A percentile compares a stretch with the other conserved stretches of the same genome.
These are phyloP conservation scores for Citrullus amarus DNA, from an alignment of 306 rosid genomes.

Conservation along the genomic window DNA sequence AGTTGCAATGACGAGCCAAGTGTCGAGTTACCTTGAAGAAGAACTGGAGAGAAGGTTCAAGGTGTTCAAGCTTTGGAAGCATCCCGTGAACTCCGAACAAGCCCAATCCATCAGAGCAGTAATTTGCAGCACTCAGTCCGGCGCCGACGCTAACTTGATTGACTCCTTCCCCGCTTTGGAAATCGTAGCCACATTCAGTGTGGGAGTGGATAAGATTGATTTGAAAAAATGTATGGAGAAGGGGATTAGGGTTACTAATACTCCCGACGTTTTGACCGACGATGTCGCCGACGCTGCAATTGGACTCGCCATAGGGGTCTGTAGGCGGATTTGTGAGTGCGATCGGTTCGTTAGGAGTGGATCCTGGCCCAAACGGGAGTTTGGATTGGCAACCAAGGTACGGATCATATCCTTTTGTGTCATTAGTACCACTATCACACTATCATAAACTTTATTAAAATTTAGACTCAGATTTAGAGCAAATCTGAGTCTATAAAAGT, in stretches of 20 bases:
- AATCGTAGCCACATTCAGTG: slow-evolving; percentile 47
- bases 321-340: slow-evolving; percentile 21
- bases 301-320: slow-evolving; percentile 33
- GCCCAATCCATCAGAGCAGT: slow-evolving; percentile 28
- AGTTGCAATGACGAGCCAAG: slow-evolving; percentile 32
- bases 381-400: slow-evolving; percentile 30
- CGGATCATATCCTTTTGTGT: no score
- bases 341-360: slow-evolving; percentile 30
- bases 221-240: slow-evolving; percentile 24
- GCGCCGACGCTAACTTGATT: slow-evolving; percentile 34
- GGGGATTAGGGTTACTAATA: slow-evolving; percentile 46
- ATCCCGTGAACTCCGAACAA: slow-evolving; percentile 11
- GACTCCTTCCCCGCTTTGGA: slow-evolving; percentile 39
- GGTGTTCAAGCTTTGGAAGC: slow-evolving; percentile 35
- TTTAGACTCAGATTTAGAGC: no score
- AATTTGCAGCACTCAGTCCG: slow-evolving; percentile 21
- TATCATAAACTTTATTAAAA: no score
- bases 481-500: no score
- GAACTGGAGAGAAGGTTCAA: slow-evolving; percentile 38
- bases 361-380: slow-evolving; percentile 20
- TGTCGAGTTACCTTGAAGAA: slow-evolving; percentile 25
- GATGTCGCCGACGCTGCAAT: slow-evolving; percentile 57
- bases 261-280: slow-evolving; percentile 53
- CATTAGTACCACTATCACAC: no score
- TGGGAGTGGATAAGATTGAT: slow-evolving; percentile 54